Percentiles rank a stretch among this genome's conserved stretches.
Evolutionary conservation across 139 green algal genomes (phyloP).

Genomic region (Coccomyxa sp.): DNA sequence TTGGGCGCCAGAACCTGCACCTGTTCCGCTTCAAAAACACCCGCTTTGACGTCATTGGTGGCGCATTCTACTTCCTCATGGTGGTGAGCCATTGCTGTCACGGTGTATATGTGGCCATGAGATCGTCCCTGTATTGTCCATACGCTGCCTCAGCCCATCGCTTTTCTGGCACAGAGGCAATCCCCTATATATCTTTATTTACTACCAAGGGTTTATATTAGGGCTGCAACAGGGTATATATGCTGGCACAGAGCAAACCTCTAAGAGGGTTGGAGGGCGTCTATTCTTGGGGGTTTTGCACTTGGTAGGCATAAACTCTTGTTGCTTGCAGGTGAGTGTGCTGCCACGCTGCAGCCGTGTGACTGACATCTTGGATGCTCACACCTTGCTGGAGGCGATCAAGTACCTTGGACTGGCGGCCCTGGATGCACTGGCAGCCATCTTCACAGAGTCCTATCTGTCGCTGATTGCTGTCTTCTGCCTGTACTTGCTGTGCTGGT

Average conservation of each 20-base stretch:
- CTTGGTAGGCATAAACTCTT: neutral
- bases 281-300: too few relatives aligned
- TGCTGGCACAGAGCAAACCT: too few relatives aligned
- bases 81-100: conserved; percentile 37
- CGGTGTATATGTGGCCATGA: neutral
- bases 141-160: too few relatives aligned
- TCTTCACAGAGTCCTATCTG: conserved; percentile 56
- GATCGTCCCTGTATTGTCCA: neutral
- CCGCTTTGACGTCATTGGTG: conserved; percentile 84
- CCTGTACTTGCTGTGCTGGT: conserved; percentile 40
- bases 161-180: too few relatives aligned
- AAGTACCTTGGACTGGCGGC: conserved; percentile 13
- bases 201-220: too few relatives aligned
- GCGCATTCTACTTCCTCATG: conserved; percentile 78
- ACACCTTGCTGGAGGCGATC: conserved; percentile 18
- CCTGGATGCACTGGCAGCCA: conserved; percentile 23
- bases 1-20: conserved; percentile 74
- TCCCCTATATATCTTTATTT: too few relatives aligned
- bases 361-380: conserved; percentile 43
- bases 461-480: conserved; percentile 42
- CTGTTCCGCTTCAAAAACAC: conserved; percentile 59
- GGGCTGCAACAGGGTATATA: too few relatives aligned
- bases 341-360: conserved; percentile 64
- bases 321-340: conserved; percentile 44
- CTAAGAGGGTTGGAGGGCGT: too few relatives aligned